Conservation (phyloP, 106 monocot genomes). For the Dioscorea dumetorum region DNA sequence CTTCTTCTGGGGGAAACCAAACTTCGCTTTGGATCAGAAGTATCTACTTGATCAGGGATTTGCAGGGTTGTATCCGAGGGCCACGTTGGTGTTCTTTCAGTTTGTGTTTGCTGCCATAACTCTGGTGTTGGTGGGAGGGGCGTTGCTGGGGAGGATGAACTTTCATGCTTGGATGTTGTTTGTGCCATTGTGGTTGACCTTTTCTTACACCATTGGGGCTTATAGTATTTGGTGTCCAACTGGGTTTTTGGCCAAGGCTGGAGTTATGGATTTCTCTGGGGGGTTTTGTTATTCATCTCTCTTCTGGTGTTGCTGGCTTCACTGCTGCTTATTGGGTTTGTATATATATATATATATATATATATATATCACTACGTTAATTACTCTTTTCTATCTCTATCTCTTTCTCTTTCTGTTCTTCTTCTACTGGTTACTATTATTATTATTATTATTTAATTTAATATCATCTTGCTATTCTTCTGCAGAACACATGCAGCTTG, state of each 20-base stretch:
- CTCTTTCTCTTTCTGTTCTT: too few species aligned
- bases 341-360: too few species aligned
- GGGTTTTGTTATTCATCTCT: conserved; percentile 28
- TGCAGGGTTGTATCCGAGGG: not conserved
- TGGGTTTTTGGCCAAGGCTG: conserved; percentile 21
- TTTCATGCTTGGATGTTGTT: conserved; percentile 2
- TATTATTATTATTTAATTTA: too few species aligned
- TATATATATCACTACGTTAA: too few species aligned
- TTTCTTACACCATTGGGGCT: conserved; percentile 26
- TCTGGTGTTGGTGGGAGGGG: conserved; percentile 4
- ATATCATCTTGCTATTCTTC: too few species aligned
- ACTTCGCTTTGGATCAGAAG: conserved; percentile 6
- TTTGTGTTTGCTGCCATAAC: conserved; percentile 1
- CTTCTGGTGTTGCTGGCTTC: conserved; percentile 21
- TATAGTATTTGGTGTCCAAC: conserved; percentile 25
- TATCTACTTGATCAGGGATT: conserved; percentile 6
- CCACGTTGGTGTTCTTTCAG: conserved; percentile 22
- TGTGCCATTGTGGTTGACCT: conserved; percentile 8
- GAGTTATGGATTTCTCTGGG: conserved; percentile 32
- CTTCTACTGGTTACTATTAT: too few species aligned
- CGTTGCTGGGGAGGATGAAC: conserved; percentile 21
- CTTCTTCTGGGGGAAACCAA: conserved; percentile 20
- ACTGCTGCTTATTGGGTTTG: conserved; percentile 16
- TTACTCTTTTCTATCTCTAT: too few species aligned
- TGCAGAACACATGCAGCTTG: too few species aligned